These are phyloP conservation scores for Acer yangbiense DNA, from an alignment of 345 rosid species.

Conservation along the genomic window DNA sequence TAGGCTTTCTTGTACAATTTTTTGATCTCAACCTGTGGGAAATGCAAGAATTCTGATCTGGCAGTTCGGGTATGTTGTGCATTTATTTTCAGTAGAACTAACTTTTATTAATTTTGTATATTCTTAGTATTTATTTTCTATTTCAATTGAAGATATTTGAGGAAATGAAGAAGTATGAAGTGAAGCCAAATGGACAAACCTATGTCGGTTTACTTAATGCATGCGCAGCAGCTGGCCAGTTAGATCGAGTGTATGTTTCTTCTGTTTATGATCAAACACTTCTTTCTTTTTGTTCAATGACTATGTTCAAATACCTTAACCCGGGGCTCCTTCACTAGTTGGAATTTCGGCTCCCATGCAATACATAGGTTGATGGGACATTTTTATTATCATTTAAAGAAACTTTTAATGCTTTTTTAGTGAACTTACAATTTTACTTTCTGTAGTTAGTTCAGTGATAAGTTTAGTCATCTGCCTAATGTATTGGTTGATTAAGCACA, in stretches of 20 bases:
- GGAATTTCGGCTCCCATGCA: not conserved
- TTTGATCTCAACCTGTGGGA: slow-evolving; percentile 87
- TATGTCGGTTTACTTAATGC: slow-evolving; percentile 83
- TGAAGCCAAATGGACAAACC: slow-evolving; percentile 94
- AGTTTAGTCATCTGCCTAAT: not conserved
- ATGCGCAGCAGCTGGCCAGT: slow-evolving; percentile 83
- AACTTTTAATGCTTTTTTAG: not conserved
- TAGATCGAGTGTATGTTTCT: slow-evolving; percentile 84
- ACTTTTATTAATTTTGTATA: not conserved
- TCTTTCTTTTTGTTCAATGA: slow-evolving; percentile 9
- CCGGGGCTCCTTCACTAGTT: not conserved
- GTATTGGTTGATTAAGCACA: not conserved
- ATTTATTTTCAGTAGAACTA: not conserved
- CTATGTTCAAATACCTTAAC: not conserved
- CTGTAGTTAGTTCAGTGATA: not conserved
- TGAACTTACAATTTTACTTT: not conserved
- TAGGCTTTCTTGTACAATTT: slow-evolving; percentile 83
- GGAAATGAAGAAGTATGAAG: slow-evolving; percentile 89
- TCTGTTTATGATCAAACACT: slow-evolving; percentile 16
- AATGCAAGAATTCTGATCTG: slow-evolving; percentile 73
- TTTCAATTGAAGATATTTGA: slow-evolving; percentile 62
- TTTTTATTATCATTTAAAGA: not conserved
- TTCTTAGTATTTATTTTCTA: not conserved
- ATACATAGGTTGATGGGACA: not conserved
- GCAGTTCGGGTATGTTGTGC: slow-evolving; percentile 58